Conservation (phyloP, 345 rosid species). For the Populus deltoides region DNA sequence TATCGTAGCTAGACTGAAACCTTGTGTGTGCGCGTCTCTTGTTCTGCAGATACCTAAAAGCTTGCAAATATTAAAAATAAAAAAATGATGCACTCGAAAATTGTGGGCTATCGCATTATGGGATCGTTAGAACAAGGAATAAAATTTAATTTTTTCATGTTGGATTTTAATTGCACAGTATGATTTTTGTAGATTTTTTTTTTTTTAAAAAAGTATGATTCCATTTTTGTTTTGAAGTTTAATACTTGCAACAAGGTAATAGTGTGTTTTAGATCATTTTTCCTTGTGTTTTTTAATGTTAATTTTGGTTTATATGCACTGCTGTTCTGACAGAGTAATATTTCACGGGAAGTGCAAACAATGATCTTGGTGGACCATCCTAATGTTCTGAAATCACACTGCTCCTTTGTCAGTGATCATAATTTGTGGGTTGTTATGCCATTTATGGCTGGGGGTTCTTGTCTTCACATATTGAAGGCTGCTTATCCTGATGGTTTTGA, state of each 20-base stretch:
- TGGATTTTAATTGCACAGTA: no score
- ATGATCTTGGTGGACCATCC: constrained; percentile 94
- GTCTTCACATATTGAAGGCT: constrained; percentile 94
- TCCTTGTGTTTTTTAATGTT: neutral
- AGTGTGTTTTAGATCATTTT: neutral
- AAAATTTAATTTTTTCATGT: no score
- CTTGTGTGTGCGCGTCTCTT: no score
- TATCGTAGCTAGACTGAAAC: neutral
- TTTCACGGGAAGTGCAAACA: constrained; percentile 91
- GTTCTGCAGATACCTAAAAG: no score
- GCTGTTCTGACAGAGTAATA: constrained; percentile 46
- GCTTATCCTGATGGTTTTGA: constrained; percentile 94
- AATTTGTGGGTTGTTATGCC: constrained; percentile 98
- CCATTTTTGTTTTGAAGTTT: no score
- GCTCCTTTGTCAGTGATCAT: constrained; percentile 90
- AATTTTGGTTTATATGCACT: neutral
- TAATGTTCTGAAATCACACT: constrained; percentile 85
- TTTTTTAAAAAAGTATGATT: no score
- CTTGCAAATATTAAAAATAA: no score
- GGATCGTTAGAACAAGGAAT: no score
- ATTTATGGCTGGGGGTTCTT: constrained; percentile 96
- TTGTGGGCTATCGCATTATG: no score
- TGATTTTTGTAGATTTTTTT: no score
- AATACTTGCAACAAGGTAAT: no score
- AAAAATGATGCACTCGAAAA: no score